Conservation (phyloP, 1,139 yeast species). For the Candida frijolesensis region DNA sequence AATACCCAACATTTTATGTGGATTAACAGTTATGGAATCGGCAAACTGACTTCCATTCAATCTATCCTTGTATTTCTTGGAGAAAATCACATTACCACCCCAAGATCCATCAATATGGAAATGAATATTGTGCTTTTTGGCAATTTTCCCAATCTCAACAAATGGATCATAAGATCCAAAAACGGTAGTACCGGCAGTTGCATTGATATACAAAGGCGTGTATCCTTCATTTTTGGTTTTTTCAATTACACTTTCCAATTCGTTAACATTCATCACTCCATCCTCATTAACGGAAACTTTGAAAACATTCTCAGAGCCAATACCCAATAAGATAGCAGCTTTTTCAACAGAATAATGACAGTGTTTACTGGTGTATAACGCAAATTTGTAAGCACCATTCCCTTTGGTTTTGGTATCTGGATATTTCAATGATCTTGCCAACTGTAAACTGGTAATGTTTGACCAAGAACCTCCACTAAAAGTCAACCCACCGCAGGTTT, state of each 20-base stretch:
- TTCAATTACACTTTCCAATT: slow-evolving; percentile 49
- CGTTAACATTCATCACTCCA: slow-evolving; percentile 58
- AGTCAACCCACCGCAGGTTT: slow-evolving; percentile 76
- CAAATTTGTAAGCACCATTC: slow-evolving; percentile 57
- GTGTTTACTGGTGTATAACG: slow-evolving; percentile 70
- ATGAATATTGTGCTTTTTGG: slow-evolving; percentile 62
- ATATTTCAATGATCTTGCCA: slow-evolving; percentile 66
- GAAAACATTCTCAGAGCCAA: slow-evolving; percentile 66
- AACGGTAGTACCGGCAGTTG: slow-evolving; percentile 90
- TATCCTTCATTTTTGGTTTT: slow-evolving; percentile 52
- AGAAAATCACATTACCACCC: slow-evolving; percentile 86
- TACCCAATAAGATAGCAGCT: slow-evolving; percentile 76
- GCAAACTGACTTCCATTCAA: slow-evolving; percentile 67
- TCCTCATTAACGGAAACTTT: slow-evolving; percentile 58
- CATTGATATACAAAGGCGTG: slow-evolving; percentile 76
- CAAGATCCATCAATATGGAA: slow-evolving; percentile 88
- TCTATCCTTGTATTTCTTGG: slow-evolving; percentile 47
- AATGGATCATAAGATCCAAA: slow-evolving; percentile 82
- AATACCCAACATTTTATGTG: slow-evolving; percentile 90
- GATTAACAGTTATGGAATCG: slow-evolving; percentile 80
- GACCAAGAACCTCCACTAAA: slow-evolving; percentile 91
- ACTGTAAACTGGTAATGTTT: slow-evolving; percentile 76
- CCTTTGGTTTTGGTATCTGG: slow-evolving; percentile 76
- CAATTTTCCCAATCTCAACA: slow-evolving; percentile 52
- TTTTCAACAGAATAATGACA: slow-evolving; percentile 83